Base-by-base conservation (phyloP, 768 basidiomycete species). In the Xanthoconium purpureum region DNA sequence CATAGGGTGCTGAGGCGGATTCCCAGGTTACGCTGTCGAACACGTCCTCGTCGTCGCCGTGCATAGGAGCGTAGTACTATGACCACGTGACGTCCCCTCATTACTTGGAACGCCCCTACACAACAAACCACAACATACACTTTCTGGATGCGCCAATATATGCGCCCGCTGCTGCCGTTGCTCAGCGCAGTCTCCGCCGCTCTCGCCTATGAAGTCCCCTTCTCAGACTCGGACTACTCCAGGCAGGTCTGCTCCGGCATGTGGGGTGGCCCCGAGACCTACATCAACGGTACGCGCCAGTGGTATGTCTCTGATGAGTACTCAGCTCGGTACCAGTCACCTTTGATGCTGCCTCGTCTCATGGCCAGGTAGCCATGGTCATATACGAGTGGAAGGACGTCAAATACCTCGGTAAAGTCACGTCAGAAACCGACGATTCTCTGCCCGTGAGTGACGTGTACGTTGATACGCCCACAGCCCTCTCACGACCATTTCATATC, bases 361-460 rank as follows among this genome's bases (percentile, higher is more conserved):
- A 85, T 64, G 96, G 96, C 37, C 91, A 96, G 72, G 77, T 97
- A 18, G 92, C 96, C 29, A 86, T 97, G 80, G 89, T 96, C 51
- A 84, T 99, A 24, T 99, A 98, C 66, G 96, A 98, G 74, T 99
- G 95, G 95, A 70, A 78, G 30, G 97, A 99, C 67, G 85, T 86
- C 50, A 74, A 78, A 45, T 94, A 91, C 68, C 79, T 99, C 3
- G 97, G 97, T 35, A 85, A 80, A 68, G 74, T 78, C 45, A 84
- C 84, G 32, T 83, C 84, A 6, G 58, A 72, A 33, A 72, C 68
- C 6, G 78, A 84, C 59, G 79, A 83, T 38, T 75, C 76, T 53
- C 66, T 87, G 48, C 89, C 88, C 60, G 88, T 94, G 72, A 82
- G 85, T 74, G 58, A 50, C 54, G 24, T 57, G 28, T 33, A 38